A percentile compares a stretch with the other conserved stretches of the same genome.
Conservation (phyloP, 495 filamentous ascomycete species). For the Cercophora sp. region DNA sequence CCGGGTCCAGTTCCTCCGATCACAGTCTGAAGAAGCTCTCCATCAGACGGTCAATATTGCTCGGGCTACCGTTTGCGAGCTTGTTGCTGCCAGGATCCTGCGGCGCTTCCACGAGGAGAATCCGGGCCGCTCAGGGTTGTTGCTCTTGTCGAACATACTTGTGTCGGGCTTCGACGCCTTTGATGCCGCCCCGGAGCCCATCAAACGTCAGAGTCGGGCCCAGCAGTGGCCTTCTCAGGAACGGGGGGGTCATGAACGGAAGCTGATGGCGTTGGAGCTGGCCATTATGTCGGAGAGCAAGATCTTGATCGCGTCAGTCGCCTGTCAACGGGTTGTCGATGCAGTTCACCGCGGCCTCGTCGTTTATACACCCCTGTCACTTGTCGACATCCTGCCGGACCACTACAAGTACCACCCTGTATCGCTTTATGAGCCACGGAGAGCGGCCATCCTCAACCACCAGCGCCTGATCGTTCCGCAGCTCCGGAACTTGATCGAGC, state of each 20-base stretch:
- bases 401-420: conserved; percentile 63
- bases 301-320: conserved; percentile 51
- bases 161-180: conserved; percentile 63
- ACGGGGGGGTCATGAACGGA: conserved; percentile 50
- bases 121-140: conserved; percentile 50
- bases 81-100: conserved; percentile 54
- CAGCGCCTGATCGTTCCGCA: conserved; percentile 62
- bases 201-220: conserved; percentile 35
- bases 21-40: conserved; percentile 52
- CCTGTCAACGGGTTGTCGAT: conserved; percentile 57
- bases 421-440: conserved; percentile 57
- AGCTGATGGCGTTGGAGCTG: conserved; percentile 58
- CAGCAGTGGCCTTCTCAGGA: conserved; percentile 42
- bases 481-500: conserved; percentile 55
- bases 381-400: conserved; percentile 63
- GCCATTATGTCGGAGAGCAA: conserved; percentile 63
- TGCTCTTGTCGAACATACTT: conserved; percentile 56
- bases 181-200: conserved; percentile 49
- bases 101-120: conserved; percentile 60
- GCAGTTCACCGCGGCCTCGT: conserved; percentile 56
- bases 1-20: conserved; percentile 57
- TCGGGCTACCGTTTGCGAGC: conserved; percentile 57
- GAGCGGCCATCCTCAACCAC: conserved; percentile 57
- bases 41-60: conserved; percentile 58
- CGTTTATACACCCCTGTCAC: conserved; percentile 57